Evolutionary conservation across 106 monocot genomes (phyloP).

Genomic region (Vanilla planifolia): DNA sequence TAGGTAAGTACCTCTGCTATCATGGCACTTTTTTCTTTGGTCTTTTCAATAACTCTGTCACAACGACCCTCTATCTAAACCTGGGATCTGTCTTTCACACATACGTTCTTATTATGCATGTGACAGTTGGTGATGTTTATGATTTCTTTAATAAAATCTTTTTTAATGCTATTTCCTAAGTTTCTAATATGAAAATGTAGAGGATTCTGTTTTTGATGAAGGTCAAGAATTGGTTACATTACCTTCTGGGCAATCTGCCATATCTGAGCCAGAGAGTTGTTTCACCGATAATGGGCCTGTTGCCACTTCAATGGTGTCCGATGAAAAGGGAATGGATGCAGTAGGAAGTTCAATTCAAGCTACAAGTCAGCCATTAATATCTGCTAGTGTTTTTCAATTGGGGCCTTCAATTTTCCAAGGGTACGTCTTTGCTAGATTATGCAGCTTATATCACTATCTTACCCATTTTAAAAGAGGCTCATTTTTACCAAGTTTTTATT

Average conservation of each 20-base stretch:
- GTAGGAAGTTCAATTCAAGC: slow-evolving; percentile 29
- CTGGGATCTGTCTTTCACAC: too few relatives aligned
- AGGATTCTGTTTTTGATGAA: slow-evolving; percentile 19
- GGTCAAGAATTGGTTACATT: slow-evolving; percentile 39
- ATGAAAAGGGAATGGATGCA: slow-evolving; percentile 9
- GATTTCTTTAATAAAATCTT: neutral
- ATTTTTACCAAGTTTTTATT: neutral
- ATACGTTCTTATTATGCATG: neutral
- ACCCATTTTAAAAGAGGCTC: too few relatives aligned
- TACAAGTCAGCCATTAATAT: slow-evolving; percentile 24
- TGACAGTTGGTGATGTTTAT: neutral
- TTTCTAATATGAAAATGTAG: slow-evolving; percentile 3
- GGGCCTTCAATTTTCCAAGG: slow-evolving; percentile 77
- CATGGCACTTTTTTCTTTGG: neutral
- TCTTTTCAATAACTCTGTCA: neutral
- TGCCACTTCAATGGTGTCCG: slow-evolving; percentile 11
- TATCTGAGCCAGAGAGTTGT: slow-evolving; percentile 1
- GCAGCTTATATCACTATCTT: too few relatives aligned
- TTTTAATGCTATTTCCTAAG: neutral
- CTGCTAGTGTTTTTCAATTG: slow-evolving; percentile 30
- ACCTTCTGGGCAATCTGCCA: slow-evolving; percentile 14
- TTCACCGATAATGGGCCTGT: slow-evolving; percentile 14
- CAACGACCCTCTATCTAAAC: neutral
- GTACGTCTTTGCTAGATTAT: slow-evolving; percentile 16
- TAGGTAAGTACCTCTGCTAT: slow-evolving; percentile 22